A percentile compares a stretch with the other conserved stretches of the same genome.
These are phyloP conservation scores for Fusarium anguioides DNA, from an alignment of 2,329 filamentous ascomycete genomes.

Conservation along the genomic window DNA sequence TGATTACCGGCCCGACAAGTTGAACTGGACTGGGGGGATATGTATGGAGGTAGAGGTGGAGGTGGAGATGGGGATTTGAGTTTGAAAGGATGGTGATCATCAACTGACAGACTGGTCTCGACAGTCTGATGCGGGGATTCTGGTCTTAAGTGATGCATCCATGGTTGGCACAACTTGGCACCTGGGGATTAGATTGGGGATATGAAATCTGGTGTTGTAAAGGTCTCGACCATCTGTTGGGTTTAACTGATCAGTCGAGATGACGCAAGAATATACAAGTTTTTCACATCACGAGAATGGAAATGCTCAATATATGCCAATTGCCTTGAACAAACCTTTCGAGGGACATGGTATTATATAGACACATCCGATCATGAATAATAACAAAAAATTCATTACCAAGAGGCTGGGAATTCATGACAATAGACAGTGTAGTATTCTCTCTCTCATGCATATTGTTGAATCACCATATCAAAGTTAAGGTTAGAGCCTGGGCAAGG, in stretches of 20 bases:
- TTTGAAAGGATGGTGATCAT: background rate
- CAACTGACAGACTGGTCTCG: conserved; percentile 3
- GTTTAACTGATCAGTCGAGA: conserved; percentile 4
- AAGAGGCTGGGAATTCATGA: background rate
- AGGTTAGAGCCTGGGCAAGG: conserved; percentile 23
- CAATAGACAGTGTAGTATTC: background rate
- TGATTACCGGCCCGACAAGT: conserved; percentile 22
- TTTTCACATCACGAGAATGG: background rate
- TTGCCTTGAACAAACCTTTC: background rate
- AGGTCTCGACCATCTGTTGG: background rate
- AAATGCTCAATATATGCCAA: too few relatives aligned
- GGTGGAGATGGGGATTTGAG: background rate
- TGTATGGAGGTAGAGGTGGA: too few relatives aligned
- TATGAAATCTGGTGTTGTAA: background rate
- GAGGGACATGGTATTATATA: accelerated
- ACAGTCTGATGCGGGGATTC: conserved; percentile 22
- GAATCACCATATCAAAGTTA: conserved; percentile 15
- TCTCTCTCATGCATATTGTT: background rate
- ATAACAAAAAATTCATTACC: background rate
- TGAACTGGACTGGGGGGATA: background rate
- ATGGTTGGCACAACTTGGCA: conserved; percentile 6
- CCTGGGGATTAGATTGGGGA: conserved; percentile 6
- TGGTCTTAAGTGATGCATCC: background rate
- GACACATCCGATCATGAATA: background rate
- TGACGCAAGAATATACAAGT: background rate